Evolutionary conservation across 805 yeast species (phyloP).

Genomic region (Candida nemodendra): DNA sequence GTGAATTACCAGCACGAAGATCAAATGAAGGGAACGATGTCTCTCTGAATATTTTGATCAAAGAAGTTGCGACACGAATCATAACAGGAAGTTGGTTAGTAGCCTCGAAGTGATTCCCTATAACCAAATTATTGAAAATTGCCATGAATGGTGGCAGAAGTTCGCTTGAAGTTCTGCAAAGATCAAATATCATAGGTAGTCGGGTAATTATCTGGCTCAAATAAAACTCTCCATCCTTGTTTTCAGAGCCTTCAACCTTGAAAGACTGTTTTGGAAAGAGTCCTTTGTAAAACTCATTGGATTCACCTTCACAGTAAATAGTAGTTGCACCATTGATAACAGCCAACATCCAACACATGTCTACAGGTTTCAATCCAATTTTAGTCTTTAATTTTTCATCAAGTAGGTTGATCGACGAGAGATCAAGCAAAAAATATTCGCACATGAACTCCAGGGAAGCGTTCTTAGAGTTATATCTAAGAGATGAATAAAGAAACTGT

Average conservation of each 20-base stretch:
- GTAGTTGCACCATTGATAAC: slow-evolving; percentile 41
- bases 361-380: slow-evolving; percentile 23
- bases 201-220: slow-evolving; percentile 16
- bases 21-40: slow-evolving; percentile 15
- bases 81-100: slow-evolving; percentile 15
- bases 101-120: slow-evolving; percentile 16
- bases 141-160: slow-evolving; percentile 11
- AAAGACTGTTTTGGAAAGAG: slow-evolving; percentile 16
- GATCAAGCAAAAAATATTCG: slow-evolving; percentile 43
- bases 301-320: slow-evolving; percentile 29
- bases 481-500: slow-evolving; percentile 34
- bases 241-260: slow-evolving; percentile 10
- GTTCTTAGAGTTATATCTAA: slow-evolving; percentile 31
- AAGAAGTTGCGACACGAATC: slow-evolving; percentile 9
- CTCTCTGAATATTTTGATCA: slow-evolving; percentile 24
- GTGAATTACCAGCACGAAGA: slow-evolving; percentile 3
- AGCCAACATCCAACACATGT: slow-evolving; percentile 36
- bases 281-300: slow-evolving; percentile 16
- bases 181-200: slow-evolving; percentile 21
- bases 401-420: slow-evolving; percentile 34
- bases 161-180: slow-evolving; percentile 7
- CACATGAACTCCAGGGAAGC: slow-evolving; percentile 39
- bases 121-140: slow-evolving; percentile 13
- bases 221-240: slow-evolving; percentile 16
- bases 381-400: slow-evolving; percentile 31